Base-by-base conservation (phyloP, 768 basidiomycete species). In the Psilocybe cubensis region DNA sequence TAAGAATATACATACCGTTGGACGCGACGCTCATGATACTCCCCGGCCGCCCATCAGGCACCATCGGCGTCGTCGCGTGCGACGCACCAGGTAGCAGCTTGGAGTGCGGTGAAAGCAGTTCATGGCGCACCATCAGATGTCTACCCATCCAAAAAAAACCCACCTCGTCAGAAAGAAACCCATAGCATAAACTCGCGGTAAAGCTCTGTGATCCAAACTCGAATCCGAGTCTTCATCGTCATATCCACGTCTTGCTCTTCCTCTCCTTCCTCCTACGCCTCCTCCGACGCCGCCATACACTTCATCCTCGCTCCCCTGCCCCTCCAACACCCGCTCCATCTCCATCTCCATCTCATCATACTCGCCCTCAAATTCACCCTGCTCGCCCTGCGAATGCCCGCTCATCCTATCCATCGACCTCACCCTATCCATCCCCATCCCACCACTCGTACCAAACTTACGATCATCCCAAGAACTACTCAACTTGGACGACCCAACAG, bases 81-180 rank as follows among this genome's bases (percentile, higher is more conserved):
- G 70, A 65, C n/a, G 66, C 55, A 42, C 70, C 64, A 4, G 84
- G 78, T 5, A 89, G 67, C 3, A 88, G 72, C 58, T 86, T 88
- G 0, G 88, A 89, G 58, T 80, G 74, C 0, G 87, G 85, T 5
- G 87, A 89, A 10, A 89, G 76, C 31, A 88, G 75, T 3, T 88
- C 88, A 45, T 87, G 81, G 8, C 81, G 79, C 33, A 89, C 70
- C 86, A 89, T 88, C 35, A 89, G 67, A 61, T 86, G 80, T 1
- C 87, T 89, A 60, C 8, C 3, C 20, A 45, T 23, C 24, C 40
- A 29, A 31, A 3, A 20, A 10, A 31, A 42, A 31, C 41, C 43
- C 11, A 10, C 29, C 43, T 20, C 18, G 27, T 43, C n/a, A n/a
- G 40, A 53, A 61, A 27, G 55, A 31, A 54, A n/a, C n/a, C n/a